A percentile compares a stretch with the other conserved stretches of the same genome.
phyloP scores from a whole-genome alignment of 768 basidiomycete species.

The Mycena metata region DNA sequence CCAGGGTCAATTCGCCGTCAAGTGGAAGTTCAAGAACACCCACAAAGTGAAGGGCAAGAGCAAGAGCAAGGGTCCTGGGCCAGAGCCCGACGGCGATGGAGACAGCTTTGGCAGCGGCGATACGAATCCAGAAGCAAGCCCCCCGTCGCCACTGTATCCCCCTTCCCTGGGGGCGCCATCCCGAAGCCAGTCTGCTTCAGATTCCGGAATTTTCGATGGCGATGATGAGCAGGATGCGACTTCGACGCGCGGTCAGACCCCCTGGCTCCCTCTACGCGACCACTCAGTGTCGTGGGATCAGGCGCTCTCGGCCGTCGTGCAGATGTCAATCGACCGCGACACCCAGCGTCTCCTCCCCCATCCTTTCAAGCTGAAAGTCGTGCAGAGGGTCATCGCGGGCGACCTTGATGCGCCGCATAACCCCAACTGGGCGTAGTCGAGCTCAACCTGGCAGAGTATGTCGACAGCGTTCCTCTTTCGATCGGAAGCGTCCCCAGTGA shows the following conservation, averaged over 20 bases:
- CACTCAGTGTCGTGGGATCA: slow-evolving; percentile 77
- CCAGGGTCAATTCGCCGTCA: slow-evolving; percentile 75
- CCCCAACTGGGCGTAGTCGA: slow-evolving; percentile 72
- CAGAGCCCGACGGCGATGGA: slow-evolving; percentile 12
- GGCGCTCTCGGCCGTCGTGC: slow-evolving; percentile 67
- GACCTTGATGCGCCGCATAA: slow-evolving; percentile 70
- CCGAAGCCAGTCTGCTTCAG: not conserved
- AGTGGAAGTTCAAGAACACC: slow-evolving; percentile 79
- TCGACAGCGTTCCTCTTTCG: slow-evolving; percentile 45
- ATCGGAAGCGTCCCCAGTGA: no score
- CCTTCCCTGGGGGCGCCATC: not conserved
- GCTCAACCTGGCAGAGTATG: slow-evolving; percentile 84
- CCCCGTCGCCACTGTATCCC: no score
- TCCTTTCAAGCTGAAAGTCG: slow-evolving; percentile 75
- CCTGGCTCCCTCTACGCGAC: slow-evolving; percentile 70
- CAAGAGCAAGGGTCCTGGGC: slow-evolving; percentile 36
- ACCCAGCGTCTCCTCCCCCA: slow-evolving; percentile 65
- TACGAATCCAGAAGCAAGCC: slow-evolving; percentile 7
- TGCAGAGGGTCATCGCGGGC: slow-evolving; percentile 70
- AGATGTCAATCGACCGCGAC: slow-evolving; percentile 70
- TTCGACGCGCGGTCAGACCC: slow-evolving; percentile 71
- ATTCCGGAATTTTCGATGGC: not conserved
- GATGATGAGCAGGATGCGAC: slow-evolving; percentile 40
- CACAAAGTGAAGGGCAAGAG: slow-evolving; percentile 46
- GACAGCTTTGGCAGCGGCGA: slow-evolving; percentile 28